Conservation (phyloP, 257 asterid species). For the Coffea eugenioides region DNA sequence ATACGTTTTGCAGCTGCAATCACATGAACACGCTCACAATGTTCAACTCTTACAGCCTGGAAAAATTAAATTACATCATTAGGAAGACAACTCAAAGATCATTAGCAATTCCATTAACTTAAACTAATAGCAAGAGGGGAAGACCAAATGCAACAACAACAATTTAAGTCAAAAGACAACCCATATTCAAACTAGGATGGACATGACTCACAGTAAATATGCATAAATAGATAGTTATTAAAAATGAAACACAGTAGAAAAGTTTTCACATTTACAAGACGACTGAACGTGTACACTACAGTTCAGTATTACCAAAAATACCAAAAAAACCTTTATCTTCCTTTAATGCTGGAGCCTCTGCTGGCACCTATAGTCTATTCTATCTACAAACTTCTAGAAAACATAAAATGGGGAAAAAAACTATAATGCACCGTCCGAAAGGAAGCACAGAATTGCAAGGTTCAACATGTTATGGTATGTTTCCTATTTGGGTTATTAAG, state of each 20-base stretch:
- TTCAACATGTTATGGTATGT: not conserved
- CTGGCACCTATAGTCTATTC: not conserved
- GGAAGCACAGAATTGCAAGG: not conserved
- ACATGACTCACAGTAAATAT: not conserved
- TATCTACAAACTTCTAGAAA: not conserved
- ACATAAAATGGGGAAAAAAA: not conserved
- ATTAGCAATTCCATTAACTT: not conserved
- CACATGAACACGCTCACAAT: slow-evolving; percentile 95
- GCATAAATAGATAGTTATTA: not conserved
- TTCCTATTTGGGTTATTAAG: not conserved
- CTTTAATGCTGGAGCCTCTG: not conserved
- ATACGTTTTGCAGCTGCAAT: slow-evolving; percentile 87
- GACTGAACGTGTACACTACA: not conserved
- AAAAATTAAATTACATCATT: slow-evolving; percentile 15
- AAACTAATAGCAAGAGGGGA: not conserved
- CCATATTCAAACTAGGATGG: not conserved
- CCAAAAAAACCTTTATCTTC: not conserved
- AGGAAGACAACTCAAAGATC: not conserved
- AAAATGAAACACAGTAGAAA: too few species aligned
- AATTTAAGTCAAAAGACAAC: not conserved
- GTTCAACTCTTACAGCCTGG: slow-evolving; percentile 95
- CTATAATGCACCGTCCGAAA: not conserved
- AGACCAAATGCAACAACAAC: not conserved
- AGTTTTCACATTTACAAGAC: not conserved
- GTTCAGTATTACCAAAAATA: not conserved